Evolutionary conservation across 495 filamentous ascomycete genomes (phyloP), one percentile per base, ranked within the genome.

Genomic region (Podospora anserina): DNA sequence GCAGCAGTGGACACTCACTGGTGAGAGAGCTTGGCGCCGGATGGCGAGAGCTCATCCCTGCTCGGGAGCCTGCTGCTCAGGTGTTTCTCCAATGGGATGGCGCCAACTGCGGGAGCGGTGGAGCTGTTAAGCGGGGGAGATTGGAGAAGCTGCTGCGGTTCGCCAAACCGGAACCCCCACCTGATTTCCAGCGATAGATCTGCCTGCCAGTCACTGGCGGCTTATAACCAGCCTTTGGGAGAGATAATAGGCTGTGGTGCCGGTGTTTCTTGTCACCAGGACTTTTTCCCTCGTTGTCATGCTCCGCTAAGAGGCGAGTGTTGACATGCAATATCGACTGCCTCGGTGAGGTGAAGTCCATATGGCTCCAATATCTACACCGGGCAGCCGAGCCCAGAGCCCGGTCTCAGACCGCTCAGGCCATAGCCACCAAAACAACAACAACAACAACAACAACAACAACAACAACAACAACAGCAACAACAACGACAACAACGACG

Each of bases 381-480:
- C 65, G 61, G 68, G 55, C 65, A 53, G 65, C 68, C 64, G 64
- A 39, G 55, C 59, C 63, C 60, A 70, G 56, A 55, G 65, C 61
- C 55, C 61, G 54, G 3, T 28, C 65, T 49, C 39, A 49, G 39
- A 49, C 39, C 39, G 39, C 39, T 18, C 39, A 49, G 39, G 39
- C 13, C 39, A 49, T 49, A 11, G 39, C 7, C 39, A 49, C 39
- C 9, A 49, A 49, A 49, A 49, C 39, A 49, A 49, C 39, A 11
- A 49, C 39, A 11, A 39, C 23, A 23, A 23, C 23, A 23, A 23
- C 23, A 23, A 23, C 23, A 2, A 23, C 23, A 23, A 23, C 23
- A 23, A 23, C 20, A 23, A 23, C 20, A 23, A 23, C 20, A 23
- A 23, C 20, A 23, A 23, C 20, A 20, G 1, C 19, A 23, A 23